phyloP scores from a whole-genome alignment of 179 eudicot genomes.

The Corrigiola litoralis region DNA sequence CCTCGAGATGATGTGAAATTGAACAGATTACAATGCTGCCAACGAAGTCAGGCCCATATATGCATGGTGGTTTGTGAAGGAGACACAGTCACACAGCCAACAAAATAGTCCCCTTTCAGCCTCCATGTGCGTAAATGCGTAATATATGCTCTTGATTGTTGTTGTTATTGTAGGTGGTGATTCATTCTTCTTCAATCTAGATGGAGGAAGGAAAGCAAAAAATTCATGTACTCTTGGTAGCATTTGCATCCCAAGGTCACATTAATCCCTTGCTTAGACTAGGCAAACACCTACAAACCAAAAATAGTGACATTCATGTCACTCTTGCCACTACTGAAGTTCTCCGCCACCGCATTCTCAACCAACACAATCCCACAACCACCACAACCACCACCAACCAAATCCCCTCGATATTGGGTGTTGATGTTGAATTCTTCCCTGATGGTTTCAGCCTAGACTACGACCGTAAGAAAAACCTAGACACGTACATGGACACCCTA shows the following conservation, averaged over 20 bases:
- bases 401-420: background rate
- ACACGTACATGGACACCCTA: conserved; percentile 26
- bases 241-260: conserved; percentile 50
- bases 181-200: background rate
- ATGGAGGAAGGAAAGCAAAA: conserved; percentile 18
- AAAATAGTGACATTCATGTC: conserved; percentile 32
- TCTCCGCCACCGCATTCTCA: conserved; percentile 22
- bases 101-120: background rate
- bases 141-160: background rate
- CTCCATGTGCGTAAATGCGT: no score
- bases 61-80: no score
- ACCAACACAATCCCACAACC: background rate
- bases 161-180: no score
- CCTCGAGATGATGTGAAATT: no score
- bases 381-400: conserved; percentile 6
- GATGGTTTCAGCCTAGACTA: conserved; percentile 29
- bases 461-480: conserved; percentile 26
- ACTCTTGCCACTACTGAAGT: conserved; percentile 42
- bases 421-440: conserved; percentile 7
- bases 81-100: no score
- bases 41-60: no score
- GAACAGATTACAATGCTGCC: no score
- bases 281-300: conserved; percentile 34
- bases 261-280: conserved; percentile 49
- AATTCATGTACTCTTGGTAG: conserved; percentile 35